Evolutionary conservation across 768 basidiomycete genomes (phyloP), one percentile per base, ranked within the genome.

Genomic region (Hortiboletus campestris): DNA sequence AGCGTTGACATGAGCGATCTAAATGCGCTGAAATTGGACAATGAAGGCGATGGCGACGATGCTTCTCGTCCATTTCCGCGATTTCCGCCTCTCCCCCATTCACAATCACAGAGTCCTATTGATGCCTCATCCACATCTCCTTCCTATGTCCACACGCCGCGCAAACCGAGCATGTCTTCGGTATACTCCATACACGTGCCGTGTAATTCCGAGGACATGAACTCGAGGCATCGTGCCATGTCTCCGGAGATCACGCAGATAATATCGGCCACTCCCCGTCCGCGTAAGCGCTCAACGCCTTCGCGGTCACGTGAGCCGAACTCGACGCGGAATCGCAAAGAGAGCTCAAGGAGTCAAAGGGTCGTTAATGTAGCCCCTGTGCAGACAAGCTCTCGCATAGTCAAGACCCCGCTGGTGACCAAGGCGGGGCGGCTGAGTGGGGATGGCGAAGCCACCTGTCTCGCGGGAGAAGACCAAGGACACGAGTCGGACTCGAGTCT

Each of bases 401-500:
- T 51, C n/a, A 59, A 53, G 51, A 20, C 28, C 4, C 17, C 40
- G 29, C 14, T 44, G 39, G 46, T 31, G 17, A 48, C 13, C 22
- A 56, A 42, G 46, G 38, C 9, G 13, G 36, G 45, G 14, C 44
- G 47, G 40, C 5, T 49, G 29, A 51, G 56, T 45, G 46, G 55
- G 14, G 49, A 39, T 3, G 53, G 46, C 12, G 57, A 48, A 13
- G 49, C 1, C 0, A 6, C 4, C 3, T 0, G 43, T 38, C 39
- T 20, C n/a, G 48, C n/a, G 19, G 58, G 64, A 45, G 73, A 68
- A 34, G 64, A 68, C 6, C 74, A 67, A 11, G 77, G 56, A 1
- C 71, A 73, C 25, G 82, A 81, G n/a, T 78, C 78, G 2, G 84
- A 85, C 71, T 86, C 84, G 17, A 84, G 83, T 67, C 65, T 87